phyloP scores from a whole-genome alignment of 306 rosid genomes.

The Inga laurina region DNA sequence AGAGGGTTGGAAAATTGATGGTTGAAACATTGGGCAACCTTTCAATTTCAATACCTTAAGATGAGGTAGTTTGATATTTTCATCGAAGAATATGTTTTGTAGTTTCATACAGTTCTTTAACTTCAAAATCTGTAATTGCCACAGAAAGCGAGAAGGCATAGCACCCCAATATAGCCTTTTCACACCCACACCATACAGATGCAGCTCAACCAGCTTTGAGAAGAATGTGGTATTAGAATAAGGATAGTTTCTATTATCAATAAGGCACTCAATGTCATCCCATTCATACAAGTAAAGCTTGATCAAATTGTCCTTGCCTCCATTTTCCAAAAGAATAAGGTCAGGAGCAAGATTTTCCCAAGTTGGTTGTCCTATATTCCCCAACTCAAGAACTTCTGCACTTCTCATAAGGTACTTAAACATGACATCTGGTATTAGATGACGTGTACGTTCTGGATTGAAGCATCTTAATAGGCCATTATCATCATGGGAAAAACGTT shows the following conservation, averaged over 20 bases:
- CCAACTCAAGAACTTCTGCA: constrained; percentile 14
- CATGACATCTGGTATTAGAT: not conserved
- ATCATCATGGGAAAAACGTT: not conserved
- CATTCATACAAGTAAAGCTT: not conserved
- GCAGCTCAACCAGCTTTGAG: not conserved
- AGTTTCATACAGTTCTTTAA: not conserved
- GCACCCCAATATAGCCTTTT: not conserved
- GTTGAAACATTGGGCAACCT: not conserved
- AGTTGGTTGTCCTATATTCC: not conserved
- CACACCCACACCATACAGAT: not conserved
- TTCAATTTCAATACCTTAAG: not conserved
- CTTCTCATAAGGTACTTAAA: not conserved
- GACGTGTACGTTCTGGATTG: not conserved
- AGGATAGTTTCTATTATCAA: not conserved
- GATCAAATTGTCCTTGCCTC: not conserved
- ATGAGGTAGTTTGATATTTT: not conserved
- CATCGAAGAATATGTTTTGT: not conserved
- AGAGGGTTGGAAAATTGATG: not conserved
- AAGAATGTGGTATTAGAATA: not conserved
- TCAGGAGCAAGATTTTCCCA: constrained; percentile 19
- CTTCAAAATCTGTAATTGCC: not conserved
- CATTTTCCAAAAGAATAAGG: constrained; percentile 12
- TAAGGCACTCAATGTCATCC: not conserved
- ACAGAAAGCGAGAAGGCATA: not conserved
- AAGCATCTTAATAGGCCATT: not conserved